Base-by-base conservation (phyloP, 768 basidiomycete species). In the Amanita rimosa region DNA sequence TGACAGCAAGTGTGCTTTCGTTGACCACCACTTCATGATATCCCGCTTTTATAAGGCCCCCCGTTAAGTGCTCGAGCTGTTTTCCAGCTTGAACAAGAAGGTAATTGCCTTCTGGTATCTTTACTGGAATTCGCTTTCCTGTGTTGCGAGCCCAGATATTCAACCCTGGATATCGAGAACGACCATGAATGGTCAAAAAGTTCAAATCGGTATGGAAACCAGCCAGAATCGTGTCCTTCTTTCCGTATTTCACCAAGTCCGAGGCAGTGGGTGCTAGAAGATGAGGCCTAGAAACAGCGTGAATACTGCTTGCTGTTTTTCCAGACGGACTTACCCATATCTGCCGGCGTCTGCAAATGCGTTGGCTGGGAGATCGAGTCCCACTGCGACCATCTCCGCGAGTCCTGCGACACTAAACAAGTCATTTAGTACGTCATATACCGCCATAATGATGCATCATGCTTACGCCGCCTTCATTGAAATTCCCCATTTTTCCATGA, bases 121-220 rank as follows among this genome's bases (percentile, higher is more conserved):
- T 80, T 39, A 96, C 93, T 2, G 83, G 71, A 52, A 97, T 89
- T 11, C 89, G 81, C 61, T 87, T 91, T 26, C 94, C 94, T 0
- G 84, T 83, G 59, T 97, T 96, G 33, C 94, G 76, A 11, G 91
- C 94, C 94, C 94, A 96, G 46, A 97, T 87, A 62, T 96, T 78
- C 19, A 96, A 72, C 22, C 89, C 91, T 0, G 91, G 88, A 63
- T 85, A 92, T 51, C 85, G 75, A 5, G 83, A 89, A 26, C 85
- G 83, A 37, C 89, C 90, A 53, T 91, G 85, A 37, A 91, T 91
- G n/a, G 87, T 91, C 54, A 96, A 69, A 59, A 92, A 94, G 60
- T 96, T 96, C 49, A 97, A 78, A 61, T 97, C 93, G 0, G 86
- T 83, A 61, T 97, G 94, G 61, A 96, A 96, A 2, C 94, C 94